Evolutionary conservation across 306 rosid genomes (phyloP).

Genomic region (Herpetospermum pedunculosum): DNA sequence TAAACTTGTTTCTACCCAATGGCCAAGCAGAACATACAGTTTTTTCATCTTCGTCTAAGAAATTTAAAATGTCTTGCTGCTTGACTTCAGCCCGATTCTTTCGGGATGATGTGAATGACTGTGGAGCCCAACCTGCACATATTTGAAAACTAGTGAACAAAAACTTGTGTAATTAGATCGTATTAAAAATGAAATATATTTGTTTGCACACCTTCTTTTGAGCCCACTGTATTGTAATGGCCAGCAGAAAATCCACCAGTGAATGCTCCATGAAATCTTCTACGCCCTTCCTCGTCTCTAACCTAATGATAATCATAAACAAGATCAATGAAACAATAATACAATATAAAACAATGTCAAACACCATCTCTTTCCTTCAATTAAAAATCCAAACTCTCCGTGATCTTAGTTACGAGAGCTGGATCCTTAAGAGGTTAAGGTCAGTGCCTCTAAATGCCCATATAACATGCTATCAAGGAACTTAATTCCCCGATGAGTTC

Average conservation of each 20-base stretch:
- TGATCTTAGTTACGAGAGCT: neutral
- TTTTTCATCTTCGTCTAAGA: constrained; percentile 90
- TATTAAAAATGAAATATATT: neutral
- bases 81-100: constrained; percentile 84
- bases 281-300: constrained; percentile 91
- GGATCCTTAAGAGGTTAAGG: neutral
- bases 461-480: neutral
- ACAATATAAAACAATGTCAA: neutral
- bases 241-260: constrained; percentile 95
- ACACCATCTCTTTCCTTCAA: neutral
- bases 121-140: constrained; percentile 91
- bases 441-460: neutral
- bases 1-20: constrained; percentile 6
- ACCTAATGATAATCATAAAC: constrained; percentile 36
- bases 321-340: neutral
- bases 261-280: constrained; percentile 98
- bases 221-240: constrained; percentile 77
- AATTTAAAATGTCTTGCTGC: constrained; percentile 66
- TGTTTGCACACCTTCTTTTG: constrained; percentile 63
- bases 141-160: constrained; percentile 14
- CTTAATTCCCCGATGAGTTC: neutral
- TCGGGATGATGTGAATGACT: constrained; percentile 76
- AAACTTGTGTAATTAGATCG: constrained; percentile 1
- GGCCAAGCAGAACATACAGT: constrained; percentile 42
- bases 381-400: neutral